phyloP scores from a whole-genome alignment of 352 stramenopile genomes.

The Phytophthora citricola region DNA sequence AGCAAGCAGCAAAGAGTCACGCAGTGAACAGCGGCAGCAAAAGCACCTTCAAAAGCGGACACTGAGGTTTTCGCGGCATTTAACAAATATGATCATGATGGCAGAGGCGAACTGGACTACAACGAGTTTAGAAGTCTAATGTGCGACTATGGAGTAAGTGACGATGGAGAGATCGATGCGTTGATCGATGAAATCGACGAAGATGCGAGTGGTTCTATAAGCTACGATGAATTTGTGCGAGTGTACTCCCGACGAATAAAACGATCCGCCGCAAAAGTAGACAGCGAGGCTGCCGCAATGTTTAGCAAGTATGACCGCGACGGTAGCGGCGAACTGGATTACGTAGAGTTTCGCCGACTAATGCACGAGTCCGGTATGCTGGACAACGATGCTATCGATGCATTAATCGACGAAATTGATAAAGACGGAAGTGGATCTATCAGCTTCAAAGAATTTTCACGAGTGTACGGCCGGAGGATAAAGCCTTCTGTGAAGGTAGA shows the following conservation, averaged over 20 bases:
- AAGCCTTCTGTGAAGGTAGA: constrained; percentile 31
- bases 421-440: constrained; percentile 46
- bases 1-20: constrained; percentile 6
- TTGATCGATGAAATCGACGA: constrained; percentile 56
- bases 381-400: constrained; percentile 48
- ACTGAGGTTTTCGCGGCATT: constrained; percentile 34
- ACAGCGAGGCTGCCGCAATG: constrained; percentile 28
- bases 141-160: constrained; percentile 54
- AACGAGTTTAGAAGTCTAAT: constrained; percentile 63
- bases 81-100: constrained; percentile 47
- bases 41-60: background rate
- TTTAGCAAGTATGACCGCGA: constrained; percentile 57
- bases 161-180: constrained; percentile 48
- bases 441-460: constrained; percentile 52
- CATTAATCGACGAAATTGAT: constrained; percentile 55
- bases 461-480: constrained; percentile 35
- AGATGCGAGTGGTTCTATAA: constrained; percentile 48
- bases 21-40: constrained; percentile 5
- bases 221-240: constrained; percentile 47
- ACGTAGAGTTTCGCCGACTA: constrained; percentile 59
- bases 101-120: constrained; percentile 54
- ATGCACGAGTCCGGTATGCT: constrained; percentile 63
- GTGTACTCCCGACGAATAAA: constrained; percentile 37
- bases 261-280: constrained; percentile 23
- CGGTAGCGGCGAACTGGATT: constrained; percentile 52